A percentile compares a stretch with the other conserved stretches of the same genome.
Conservation (phyloP, 2,329 filamentous ascomycete species). For the Aspergillus pseudoviridinutans region DNA sequence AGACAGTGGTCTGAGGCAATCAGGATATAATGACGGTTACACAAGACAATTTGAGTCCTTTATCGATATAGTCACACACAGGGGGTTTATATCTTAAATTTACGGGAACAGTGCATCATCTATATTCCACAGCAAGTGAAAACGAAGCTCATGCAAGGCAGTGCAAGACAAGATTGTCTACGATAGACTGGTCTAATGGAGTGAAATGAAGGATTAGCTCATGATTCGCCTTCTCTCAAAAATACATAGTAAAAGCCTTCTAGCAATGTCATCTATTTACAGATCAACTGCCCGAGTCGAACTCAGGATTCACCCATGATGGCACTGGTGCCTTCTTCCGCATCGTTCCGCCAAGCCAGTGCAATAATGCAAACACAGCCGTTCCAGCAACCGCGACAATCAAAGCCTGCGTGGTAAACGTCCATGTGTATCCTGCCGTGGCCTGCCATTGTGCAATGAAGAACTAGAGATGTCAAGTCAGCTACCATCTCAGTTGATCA, state of each 20-base stretch:
- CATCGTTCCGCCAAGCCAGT: conserved; percentile 39
- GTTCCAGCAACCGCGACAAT: conserved; percentile 42
- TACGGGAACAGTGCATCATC: no score
- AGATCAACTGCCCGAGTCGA: conserved; percentile 16
- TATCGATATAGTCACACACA: no score
- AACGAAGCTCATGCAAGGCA: no score
- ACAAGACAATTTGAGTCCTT: no score
- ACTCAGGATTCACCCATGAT: conserved; percentile 47
- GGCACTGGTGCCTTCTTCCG: conserved; percentile 37
- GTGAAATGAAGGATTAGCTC: no score
- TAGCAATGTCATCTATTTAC: not conserved
- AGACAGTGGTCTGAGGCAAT: no score
- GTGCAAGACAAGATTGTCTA: no score
- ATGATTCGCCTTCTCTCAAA: not conserved
- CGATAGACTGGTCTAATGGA: no score
- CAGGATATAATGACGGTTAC: not conserved
- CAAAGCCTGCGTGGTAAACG: conserved; percentile 47
- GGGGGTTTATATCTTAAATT: no score
- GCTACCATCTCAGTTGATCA: not conserved
- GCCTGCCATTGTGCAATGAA: conserved; percentile 50
- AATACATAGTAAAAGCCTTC: not conserved
- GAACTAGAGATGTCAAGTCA: conserved; percentile 32
- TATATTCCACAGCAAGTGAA: no score
- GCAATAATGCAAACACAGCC: conserved; percentile 36
- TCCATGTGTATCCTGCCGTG: conserved; percentile 48